Percentiles rank a stretch among this genome's conserved stretches.
phyloP scores from a whole-genome alignment of 805 yeast species.

The Candida stauntonica region DNA sequence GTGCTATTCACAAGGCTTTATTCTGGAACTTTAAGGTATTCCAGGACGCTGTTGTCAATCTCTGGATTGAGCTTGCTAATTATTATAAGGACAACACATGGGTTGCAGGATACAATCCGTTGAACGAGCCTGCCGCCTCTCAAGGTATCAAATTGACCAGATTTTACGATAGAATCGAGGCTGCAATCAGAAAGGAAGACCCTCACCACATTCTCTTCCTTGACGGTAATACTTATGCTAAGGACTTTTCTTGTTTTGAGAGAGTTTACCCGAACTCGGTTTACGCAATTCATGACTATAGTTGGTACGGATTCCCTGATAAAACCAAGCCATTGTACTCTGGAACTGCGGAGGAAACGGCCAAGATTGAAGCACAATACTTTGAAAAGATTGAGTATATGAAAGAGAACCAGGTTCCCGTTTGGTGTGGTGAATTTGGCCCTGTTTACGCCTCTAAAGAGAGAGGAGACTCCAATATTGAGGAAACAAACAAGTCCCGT shows the following conservation, averaged over 20 bases:
- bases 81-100: slow-evolving; percentile 43
- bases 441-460: slow-evolving; percentile 43
- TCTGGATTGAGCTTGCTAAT: slow-evolving; percentile 42
- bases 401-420: slow-evolving; percentile 38
- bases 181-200: slow-evolving; percentile 39
- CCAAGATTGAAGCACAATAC: slow-evolving; percentile 35
- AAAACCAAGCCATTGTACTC: slow-evolving; percentile 30
- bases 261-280: slow-evolving; percentile 39
- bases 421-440: slow-evolving; percentile 53
- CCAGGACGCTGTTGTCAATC: slow-evolving; percentile 42
- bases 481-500: slow-evolving; percentile 35
- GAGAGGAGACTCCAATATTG: slow-evolving; percentile 39
- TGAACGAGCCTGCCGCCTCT: slow-evolving; percentile 48
- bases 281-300: slow-evolving; percentile 48
- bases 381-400: slow-evolving; percentile 41
- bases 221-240: slow-evolving; percentile 48
- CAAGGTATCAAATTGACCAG: slow-evolving; percentile 37
- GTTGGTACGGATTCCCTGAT: slow-evolving; percentile 42
- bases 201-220: slow-evolving; percentile 45
- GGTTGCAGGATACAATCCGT: slow-evolving; percentile 51
- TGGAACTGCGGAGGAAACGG: slow-evolving; percentile 34
- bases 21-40: slow-evolving; percentile 48
- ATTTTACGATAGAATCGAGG: slow-evolving; percentile 37
- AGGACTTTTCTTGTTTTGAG: slow-evolving; percentile 46
- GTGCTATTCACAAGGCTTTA: slow-evolving; percentile 41